A percentile compares a stretch with the other conserved stretches of the same genome.
These are phyloP conservation scores for Kurtzmaniella natalensis DNA, from an alignment of 1,139 yeast species.

Conservation along the genomic window DNA sequence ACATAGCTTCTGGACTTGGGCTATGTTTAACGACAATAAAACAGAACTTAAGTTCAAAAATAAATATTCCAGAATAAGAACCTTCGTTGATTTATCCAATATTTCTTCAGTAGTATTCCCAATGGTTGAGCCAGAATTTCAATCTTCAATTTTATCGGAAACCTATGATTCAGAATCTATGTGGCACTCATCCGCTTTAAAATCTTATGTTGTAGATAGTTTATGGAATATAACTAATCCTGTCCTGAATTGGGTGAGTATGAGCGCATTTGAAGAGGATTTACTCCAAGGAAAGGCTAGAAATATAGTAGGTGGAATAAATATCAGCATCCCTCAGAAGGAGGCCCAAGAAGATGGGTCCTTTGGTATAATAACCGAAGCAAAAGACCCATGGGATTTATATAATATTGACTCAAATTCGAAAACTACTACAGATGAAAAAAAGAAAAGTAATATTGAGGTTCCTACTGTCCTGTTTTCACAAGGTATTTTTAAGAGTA, in stretches of 20 bases:
- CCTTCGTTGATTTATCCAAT: slow-evolving; percentile 41
- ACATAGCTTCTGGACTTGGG: slow-evolving; percentile 53
- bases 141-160: slow-evolving; percentile 8
- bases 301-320: slow-evolving; percentile 33
- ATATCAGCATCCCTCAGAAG: slow-evolving; percentile 8
- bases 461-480: slow-evolving; percentile 11
- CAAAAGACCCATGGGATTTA: slow-evolving; percentile 8
- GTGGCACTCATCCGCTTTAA: slow-evolving; percentile 41
- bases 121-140: slow-evolving; percentile 15
- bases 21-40: slow-evolving; percentile 26
- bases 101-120: slow-evolving; percentile 52
- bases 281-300: slow-evolving; percentile 25
- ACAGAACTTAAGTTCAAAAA: slow-evolving; percentile 12
- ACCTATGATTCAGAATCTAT: slow-evolving; percentile 18
- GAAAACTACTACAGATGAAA: no score
- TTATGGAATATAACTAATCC: slow-evolving; percentile 38
- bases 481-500: slow-evolving; percentile 10
- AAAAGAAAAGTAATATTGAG: slow-evolving; percentile 6
- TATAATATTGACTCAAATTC: no score
- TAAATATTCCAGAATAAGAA: slow-evolving; percentile 40
- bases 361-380: slow-evolving; percentile 1
- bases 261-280: slow-evolving; percentile 31
- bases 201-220: slow-evolving; percentile 29
- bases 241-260: slow-evolving; percentile 16
- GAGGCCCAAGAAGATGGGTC: slow-evolving; percentile 1